phyloP scores from a whole-genome alignment of 169 alveolate species.

The Fabrea salina region DNA sequence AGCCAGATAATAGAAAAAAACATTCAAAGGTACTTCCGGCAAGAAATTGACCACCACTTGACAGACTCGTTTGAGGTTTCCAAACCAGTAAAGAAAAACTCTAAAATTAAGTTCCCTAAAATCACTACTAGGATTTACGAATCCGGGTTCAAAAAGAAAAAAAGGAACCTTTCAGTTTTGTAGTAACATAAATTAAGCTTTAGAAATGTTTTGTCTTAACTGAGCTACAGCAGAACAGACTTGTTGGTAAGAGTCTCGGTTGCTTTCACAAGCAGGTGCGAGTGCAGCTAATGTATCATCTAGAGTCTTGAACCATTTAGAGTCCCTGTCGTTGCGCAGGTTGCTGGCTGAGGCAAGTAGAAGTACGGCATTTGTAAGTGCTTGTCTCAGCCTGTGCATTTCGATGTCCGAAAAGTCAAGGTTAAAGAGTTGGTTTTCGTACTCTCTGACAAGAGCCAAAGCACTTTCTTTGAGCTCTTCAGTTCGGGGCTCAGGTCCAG shows the following conservation, averaged over 20 bases:
- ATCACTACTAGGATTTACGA: no score
- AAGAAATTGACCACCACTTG: no score
- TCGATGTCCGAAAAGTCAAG: conserved; percentile 4
- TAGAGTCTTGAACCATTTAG: background rate
- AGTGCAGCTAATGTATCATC: background rate
- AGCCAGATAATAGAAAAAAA: no score
- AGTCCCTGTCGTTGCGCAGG: background rate
- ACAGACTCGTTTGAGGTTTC: no score
- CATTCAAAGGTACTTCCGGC: no score
- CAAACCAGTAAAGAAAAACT: no score
- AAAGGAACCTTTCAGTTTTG: no score
- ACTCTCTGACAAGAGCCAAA: background rate
- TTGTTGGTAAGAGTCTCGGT: background rate
- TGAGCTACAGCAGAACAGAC: background rate
- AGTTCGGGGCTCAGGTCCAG: background rate
- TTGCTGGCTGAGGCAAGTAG: background rate
- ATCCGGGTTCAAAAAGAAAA: no score
- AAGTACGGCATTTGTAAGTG: background rate
- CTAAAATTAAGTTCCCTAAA: no score
- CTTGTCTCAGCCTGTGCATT: background rate
- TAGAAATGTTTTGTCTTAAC: background rate
- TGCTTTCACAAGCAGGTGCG: conserved; percentile 29
- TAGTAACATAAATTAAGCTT: no score
- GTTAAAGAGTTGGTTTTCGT: background rate
- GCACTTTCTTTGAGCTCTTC: conserved; percentile 20